Percentiles rank a stretch among this genome's conserved stretches.
phyloP scores from a whole-genome alignment of 78 protist genomes.

The slime mould (Dictyostelium discoideum) region dicty_2.7 NC_007091.3:2041001-2041500 shows the following conservation, averaged over 20 bases:
- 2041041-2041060: background rate
- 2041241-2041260: background rate
- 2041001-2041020: background rate
- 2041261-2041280: background rate
- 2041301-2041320: background rate
- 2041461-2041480: constrained; percentile 20
- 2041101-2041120: background rate
- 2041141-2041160: background rate
- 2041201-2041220: background rate
- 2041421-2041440: constrained; percentile 19
- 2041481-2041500: constrained; percentile 4
- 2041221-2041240: background rate
- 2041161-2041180: background rate
- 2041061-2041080: background rate
- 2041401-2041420: constrained; percentile 12
- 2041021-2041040: background rate
- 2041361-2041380: background rate
- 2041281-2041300: constrained; percentile 13
- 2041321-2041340: background rate
- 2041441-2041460: constrained; percentile 3
- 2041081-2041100: constrained; percentile 7
- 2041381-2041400: background rate
- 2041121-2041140: background rate
- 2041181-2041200: background rate
- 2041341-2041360: background rate